Evolutionary conservation across 2,329 filamentous ascomycete genomes (phyloP), one percentile per base, ranked within the genome.

Genomic region (Chaetomiaceae sp.): DNA sequence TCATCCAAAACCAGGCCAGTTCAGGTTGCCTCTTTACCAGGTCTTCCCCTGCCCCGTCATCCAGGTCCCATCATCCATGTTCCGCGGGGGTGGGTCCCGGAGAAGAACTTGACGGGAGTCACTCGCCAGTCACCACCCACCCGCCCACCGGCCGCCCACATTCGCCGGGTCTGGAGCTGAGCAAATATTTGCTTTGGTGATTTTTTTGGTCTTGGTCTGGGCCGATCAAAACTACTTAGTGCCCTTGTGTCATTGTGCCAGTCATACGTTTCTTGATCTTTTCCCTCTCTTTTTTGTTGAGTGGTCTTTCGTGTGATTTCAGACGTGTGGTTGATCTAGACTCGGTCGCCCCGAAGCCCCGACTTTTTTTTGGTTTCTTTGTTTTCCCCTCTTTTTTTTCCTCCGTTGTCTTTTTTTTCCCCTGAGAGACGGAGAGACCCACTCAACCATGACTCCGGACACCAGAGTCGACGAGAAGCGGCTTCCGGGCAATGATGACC

Each of bases 11-110:
- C 16, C n/a, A 23, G 27, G 19, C 35, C 35, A 19, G 30, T n/a
- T n/a, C n/a, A n/a, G n/a, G n/a, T n/a, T n/a, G n/a, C n/a, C 45
- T 27, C 45, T 21, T 25, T 40, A 14, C 31, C 13, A 44, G 34
- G 47, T 41, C 12, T 35, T 25, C 12, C 34, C 45, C 21, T 1
- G 20, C 12, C 45, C 27, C 5, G n/a, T 19, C 10, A 12, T 5
- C 31, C 16, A 19, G 31, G 20, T 21, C 27, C 25, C 41, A 27
- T 14, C 14, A 14, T 6, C 13, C 21, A 10, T 14, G 40, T 12
- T 44, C 44, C 40, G 45, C 30, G 45, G 45, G 21, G 35, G 45
- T 45, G 50, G 50, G 45, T 44, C 50, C 44, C 14, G 6, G 25
- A 10, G 10, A 27, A n/a, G n/a, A n/a, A n/a, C n/a, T n/a, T n/a